Evolutionary conservation across 331 rosid species (phyloP).

Genomic region (Erythrophleum ivorense): DNA sequence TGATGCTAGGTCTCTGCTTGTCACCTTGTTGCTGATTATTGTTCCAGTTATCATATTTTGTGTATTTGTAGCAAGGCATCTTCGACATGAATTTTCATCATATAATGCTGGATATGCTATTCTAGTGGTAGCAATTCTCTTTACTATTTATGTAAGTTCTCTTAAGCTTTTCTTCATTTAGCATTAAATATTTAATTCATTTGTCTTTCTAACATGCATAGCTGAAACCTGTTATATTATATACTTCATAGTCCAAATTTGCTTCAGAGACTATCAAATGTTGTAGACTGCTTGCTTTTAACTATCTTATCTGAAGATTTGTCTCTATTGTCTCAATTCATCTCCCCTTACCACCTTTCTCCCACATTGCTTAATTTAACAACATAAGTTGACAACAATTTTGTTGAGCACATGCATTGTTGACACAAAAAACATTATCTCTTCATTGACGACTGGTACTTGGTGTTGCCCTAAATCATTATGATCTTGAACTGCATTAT

Average conservation of each 20-base stretch:
- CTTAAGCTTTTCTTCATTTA: conserved; percentile 33
- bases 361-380: background rate
- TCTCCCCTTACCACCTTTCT: background rate
- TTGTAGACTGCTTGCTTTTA: conserved; percentile 1
- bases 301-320: background rate
- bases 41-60: conserved; percentile 79
- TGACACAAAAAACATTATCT: conserved; percentile 4
- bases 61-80: conserved; percentile 83
- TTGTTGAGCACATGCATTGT: conserved; percentile 11
- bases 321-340: background rate
- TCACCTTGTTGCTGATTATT: conserved; percentile 75
- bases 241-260: background rate
- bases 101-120: conserved; percentile 75
- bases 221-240: background rate
- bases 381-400: background rate
- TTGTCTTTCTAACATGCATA: background rate
- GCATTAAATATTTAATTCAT: conserved; percentile 10
- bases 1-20: conserved; percentile 82
- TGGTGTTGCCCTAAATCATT: background rate
- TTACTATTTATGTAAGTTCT: conserved; percentile 75
- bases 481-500: background rate
- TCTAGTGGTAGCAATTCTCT: conserved; percentile 69
- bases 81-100: conserved; percentile 71
- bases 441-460: background rate
- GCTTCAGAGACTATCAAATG: conserved; percentile 8